Evolutionary conservation across 331 rosid genomes (phyloP).

Genomic region (Acacia pycnantha): DNA sequence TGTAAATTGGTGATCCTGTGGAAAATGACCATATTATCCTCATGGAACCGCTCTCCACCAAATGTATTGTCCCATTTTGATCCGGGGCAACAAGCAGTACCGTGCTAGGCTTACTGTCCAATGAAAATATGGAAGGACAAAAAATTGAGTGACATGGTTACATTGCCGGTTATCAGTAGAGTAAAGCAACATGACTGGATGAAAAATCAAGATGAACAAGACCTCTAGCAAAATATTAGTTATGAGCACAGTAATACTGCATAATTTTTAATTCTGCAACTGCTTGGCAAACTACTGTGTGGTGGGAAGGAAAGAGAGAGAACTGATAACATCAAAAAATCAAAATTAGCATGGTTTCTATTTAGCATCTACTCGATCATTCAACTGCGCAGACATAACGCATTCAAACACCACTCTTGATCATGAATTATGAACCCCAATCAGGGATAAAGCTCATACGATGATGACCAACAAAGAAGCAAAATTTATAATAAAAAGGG

Average conservation of each 20-base stretch:
- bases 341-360: neutral
- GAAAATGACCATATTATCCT: slow-evolving; percentile 63
- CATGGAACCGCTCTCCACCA: slow-evolving; percentile 49
- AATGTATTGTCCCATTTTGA: slow-evolving; percentile 46
- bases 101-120: slow-evolving; percentile 45
- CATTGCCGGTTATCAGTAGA: neutral
- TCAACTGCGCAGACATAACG: neutral
- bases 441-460: neutral
- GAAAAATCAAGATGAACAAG: neutral
- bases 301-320: neutral
- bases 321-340: neutral
- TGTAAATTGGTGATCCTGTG: slow-evolving; percentile 61
- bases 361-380: neutral
- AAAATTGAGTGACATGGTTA: neutral
- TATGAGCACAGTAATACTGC: neutral
- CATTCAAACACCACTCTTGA: neutral
- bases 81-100: slow-evolving; percentile 51
- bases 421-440: neutral
- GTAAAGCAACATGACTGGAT: neutral
- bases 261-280: neutral
- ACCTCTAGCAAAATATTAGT: neutral
- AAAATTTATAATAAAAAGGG: neutral
- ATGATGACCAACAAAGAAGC: neutral
- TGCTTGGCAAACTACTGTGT: neutral
- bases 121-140: neutral